Conservation (phyloP, 306 rosid species). For the Fragaria iinumae region DNA sequence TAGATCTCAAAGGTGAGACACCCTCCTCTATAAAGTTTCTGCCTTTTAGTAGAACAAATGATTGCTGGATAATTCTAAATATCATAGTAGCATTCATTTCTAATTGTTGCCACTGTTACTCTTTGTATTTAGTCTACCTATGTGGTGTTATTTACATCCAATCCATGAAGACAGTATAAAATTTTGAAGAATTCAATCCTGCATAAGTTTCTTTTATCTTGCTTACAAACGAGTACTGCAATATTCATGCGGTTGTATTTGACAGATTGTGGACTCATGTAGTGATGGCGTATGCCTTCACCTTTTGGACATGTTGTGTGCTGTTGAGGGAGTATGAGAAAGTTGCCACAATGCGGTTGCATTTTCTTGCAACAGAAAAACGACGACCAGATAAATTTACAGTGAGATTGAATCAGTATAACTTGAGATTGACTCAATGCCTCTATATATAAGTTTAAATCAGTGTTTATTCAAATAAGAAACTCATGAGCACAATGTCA, state of each 20-base stretch:
- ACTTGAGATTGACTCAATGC: conserved; percentile 20
- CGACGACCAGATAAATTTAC: conserved; percentile 91
- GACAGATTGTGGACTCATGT: conserved; percentile 85
- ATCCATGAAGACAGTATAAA: background rate
- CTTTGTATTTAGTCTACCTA: background rate
- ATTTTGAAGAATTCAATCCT: background rate
- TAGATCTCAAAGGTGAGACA: conserved; percentile 58
- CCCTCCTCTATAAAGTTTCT: conserved; percentile 15
- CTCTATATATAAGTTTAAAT: background rate
- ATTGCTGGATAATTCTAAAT: background rate
- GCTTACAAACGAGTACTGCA: background rate
- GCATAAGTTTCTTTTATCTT: background rate
- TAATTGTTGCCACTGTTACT: background rate
- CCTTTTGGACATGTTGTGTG: conserved; percentile 83
- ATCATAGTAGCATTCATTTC: background rate
- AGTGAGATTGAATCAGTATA: conserved; percentile 23
- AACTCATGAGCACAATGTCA: background rate
- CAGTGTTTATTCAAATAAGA: background rate
- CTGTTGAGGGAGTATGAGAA: conserved; percentile 72
- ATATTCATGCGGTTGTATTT: conserved; percentile 16
- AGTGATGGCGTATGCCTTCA: conserved; percentile 73
- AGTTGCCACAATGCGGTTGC: conserved; percentile 74
- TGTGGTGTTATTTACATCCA: background rate
- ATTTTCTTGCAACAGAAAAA: conserved; percentile 70
- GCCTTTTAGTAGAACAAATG: background rate